A percentile compares a stretch with the other conserved stretches of the same genome.
Evolutionary conservation across 306 rosid genomes (phyloP).

Genomic region (Malus orientalis): DNA sequence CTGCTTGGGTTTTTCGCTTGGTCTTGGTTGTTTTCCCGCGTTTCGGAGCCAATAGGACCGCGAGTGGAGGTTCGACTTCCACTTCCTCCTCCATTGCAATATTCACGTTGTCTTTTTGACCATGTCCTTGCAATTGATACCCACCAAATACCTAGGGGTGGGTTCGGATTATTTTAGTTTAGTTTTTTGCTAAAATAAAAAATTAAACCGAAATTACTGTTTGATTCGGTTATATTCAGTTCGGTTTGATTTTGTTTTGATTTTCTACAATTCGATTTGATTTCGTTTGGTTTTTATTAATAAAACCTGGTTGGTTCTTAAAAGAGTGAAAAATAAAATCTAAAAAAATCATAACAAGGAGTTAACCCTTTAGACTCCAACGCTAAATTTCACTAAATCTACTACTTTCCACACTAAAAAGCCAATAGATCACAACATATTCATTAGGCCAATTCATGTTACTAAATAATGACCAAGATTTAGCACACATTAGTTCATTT

Average conservation of each 20-base stretch:
- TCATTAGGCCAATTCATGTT: neutral
- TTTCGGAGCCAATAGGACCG: neutral
- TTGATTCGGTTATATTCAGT: no score
- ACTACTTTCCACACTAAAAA: neutral
- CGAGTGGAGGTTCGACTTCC: conserved; percentile 13
- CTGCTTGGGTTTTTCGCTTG: neutral
- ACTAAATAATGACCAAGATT: neutral
- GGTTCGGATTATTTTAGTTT: no score
- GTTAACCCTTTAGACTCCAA: neutral
- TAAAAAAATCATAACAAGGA: neutral
- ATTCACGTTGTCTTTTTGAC: no score
- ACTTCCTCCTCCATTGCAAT: neutral
- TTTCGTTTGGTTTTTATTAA: no score
- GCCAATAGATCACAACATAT: neutral
- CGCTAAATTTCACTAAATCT: conserved; percentile 1
- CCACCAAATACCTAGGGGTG: no score
- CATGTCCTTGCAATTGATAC: no score
- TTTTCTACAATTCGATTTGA: no score
- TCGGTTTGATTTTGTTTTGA: no score
- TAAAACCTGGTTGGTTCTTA: no score
- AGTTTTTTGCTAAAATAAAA: no score
- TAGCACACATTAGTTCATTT: neutral
- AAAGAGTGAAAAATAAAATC: no score
- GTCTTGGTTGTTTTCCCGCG: conserved; percentile 17
- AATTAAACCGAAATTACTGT: no score